Evolutionary conservation across 768 basidiomycete species (phyloP).

Genomic region (Chalciporus piperatus): DNA sequence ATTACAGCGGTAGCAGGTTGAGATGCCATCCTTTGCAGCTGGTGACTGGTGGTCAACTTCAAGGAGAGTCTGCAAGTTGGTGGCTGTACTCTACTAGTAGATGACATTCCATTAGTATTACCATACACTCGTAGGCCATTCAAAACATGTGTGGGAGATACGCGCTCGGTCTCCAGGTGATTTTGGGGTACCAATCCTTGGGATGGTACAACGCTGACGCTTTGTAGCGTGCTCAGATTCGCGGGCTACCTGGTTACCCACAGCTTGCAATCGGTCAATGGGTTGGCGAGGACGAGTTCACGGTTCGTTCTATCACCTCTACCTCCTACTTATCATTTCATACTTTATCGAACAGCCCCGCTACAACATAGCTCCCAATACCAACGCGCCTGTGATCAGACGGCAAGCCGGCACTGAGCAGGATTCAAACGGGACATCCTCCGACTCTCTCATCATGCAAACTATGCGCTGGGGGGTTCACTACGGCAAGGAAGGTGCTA

Average conservation of each 20-base stretch:
- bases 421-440: constrained; percentile 3
- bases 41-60: no score
- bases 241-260: constrained; percentile 39
- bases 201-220: background rate
- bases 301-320: constrained; percentile 32
- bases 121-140: background rate
- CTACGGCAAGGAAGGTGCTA: constrained; percentile 51
- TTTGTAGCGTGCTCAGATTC: constrained; percentile 25
- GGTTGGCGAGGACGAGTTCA: constrained; percentile 56
- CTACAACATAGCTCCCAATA: constrained; percentile 84
- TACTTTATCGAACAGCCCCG: constrained; percentile 35
- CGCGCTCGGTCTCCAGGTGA: constrained; percentile 41
- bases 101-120: no score
- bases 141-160: constrained; percentile 77
- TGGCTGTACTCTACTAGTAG: no score
- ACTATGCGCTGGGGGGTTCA: constrained; percentile 93
- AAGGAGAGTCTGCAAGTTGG: no score
- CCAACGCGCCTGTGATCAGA: constrained; percentile 70
- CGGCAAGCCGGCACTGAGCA: constrained; percentile 32
- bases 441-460: constrained; percentile 53
- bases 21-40: constrained; percentile 18
- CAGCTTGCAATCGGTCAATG: constrained; percentile 52
- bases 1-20: constrained; percentile 54
- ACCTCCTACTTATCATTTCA: background rate
- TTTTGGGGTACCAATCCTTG: background rate